Evolutionary conservation across 495 filamentous ascomycete species (phyloP).

Genomic region (Aspergillus conjunctus): DNA sequence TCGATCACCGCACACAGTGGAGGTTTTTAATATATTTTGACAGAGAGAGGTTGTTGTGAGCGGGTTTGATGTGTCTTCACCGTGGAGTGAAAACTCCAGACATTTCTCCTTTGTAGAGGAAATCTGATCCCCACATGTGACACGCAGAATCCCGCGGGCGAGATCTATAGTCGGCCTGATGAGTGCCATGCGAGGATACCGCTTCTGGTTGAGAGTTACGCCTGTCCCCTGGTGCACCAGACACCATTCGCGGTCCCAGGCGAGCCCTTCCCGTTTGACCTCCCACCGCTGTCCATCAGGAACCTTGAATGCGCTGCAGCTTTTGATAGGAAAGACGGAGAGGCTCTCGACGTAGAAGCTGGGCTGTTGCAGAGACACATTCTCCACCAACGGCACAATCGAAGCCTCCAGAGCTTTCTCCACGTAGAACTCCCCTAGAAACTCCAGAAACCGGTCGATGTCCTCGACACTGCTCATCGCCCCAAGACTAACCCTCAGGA

Average conservation of each 20-base stretch:
- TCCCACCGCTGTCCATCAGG: conserved; percentile 68
- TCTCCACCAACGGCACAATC: conserved; percentile 24
- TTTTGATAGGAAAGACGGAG: conserved; percentile 83
- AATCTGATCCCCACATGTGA: conserved; percentile 38
- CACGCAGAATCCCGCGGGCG: conserved; percentile 54
- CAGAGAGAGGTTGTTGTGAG: conserved; percentile 46
- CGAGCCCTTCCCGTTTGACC: conserved; percentile 73
- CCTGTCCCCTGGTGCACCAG: conserved; percentile 81
- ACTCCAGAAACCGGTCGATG: conserved; percentile 66
- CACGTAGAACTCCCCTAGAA: conserved; percentile 77
- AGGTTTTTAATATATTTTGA: conserved; percentile 41
- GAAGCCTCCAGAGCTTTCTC: conserved; percentile 44
- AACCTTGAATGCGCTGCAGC: conserved; percentile 77
- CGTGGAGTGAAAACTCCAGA: conserved; percentile 60
- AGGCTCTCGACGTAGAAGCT: conserved; percentile 61
- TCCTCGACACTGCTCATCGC: conserved; percentile 85
- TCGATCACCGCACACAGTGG: conserved; percentile 78
- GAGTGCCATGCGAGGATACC: conserved; percentile 80
- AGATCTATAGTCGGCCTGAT: conserved; percentile 73
- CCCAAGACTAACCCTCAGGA: conserved; percentile 82
- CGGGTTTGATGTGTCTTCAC: conserved; percentile 53
- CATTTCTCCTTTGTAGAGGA: conserved; percentile 24
- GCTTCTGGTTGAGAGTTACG: conserved; percentile 77
- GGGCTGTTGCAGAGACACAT: conserved; percentile 24
- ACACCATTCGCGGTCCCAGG: conserved; percentile 95